Evolutionary conservation across 495 filamentous ascomycete genomes (phyloP).

Genomic region (Beverwykella pulmonaria): DNA sequence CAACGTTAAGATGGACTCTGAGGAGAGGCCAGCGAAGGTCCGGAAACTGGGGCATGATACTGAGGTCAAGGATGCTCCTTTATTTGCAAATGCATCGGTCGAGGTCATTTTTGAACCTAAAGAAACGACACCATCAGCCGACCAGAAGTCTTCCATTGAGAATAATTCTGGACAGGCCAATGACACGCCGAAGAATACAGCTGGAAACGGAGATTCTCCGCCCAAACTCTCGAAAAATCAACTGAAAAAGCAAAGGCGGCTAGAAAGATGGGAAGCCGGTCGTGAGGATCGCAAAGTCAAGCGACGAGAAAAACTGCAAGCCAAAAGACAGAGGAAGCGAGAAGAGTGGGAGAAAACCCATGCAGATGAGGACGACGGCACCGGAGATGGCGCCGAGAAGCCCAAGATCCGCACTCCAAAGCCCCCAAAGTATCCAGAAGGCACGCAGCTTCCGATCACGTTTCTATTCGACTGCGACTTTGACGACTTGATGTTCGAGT

Average conservation of each 20-base stretch:
- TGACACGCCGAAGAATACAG: constrained; percentile 20
- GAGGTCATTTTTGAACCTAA: not conserved
- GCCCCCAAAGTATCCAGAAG: constrained; percentile 26
- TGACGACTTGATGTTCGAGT: constrained; percentile 81
- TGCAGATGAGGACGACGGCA: constrained; percentile 32
- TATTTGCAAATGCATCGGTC: constrained; percentile 2
- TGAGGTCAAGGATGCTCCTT: not conserved
- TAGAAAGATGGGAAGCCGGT: constrained; percentile 67
- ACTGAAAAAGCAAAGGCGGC: constrained; percentile 68
- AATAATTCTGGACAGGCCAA: constrained; percentile 24
- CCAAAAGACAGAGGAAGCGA: constrained; percentile 63
- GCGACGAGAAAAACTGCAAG: constrained; percentile 70
- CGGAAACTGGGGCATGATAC: constrained; percentile 50
- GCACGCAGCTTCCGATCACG: constrained; percentile 67
- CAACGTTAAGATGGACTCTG: constrained; percentile 61
- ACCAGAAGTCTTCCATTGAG: constrained; percentile 11
- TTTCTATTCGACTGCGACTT: constrained; percentile 91
- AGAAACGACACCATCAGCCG: not conserved
- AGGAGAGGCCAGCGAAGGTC: constrained; percentile 58
- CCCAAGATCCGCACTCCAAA: constrained; percentile 28
- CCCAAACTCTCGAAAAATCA: constrained; percentile 73
- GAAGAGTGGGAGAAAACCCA: constrained; percentile 50
- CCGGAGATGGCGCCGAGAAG: constrained; percentile 15
- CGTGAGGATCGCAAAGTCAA: constrained; percentile 69
- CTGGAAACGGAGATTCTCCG: constrained; percentile 36